phyloP scores from a whole-genome alignment of 352 stramenopile genomes.

The Phytopythium sindhum region DNA sequence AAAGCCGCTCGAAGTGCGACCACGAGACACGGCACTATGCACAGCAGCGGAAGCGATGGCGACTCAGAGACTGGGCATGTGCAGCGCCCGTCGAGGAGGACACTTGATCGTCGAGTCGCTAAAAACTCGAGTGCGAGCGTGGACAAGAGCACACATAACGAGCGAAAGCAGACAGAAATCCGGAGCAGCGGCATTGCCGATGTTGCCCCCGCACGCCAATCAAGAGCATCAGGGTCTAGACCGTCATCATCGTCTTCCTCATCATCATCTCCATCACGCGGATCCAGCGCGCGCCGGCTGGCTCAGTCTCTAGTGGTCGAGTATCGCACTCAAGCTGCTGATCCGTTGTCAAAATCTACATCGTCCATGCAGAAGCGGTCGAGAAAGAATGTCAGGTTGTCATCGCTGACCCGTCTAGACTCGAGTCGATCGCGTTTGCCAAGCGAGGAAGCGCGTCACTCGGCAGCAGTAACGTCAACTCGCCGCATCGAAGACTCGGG shows the following conservation, averaged over 20 bases:
- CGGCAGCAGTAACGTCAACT: background rate
- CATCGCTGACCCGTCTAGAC: background rate
- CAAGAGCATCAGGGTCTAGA: background rate
- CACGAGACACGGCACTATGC: background rate
- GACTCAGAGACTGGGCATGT: background rate
- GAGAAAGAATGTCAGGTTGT: too few relatives aligned
- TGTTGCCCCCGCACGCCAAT: background rate
- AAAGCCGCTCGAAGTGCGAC: too few relatives aligned
- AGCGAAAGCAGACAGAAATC: slow-evolving; percentile 7
- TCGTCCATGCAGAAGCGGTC: slow-evolving; percentile 7
- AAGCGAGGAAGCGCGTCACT: background rate
- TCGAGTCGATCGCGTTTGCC: background rate
- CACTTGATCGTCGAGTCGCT: background rate
- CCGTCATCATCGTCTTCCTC: background rate
- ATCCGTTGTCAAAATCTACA: slow-evolving; percentile 1
- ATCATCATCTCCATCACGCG: slow-evolving; percentile 8
- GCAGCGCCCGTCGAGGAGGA: background rate
- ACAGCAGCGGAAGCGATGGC: background rate
- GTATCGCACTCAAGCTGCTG: background rate
- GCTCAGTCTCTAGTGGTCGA: slow-evolving; percentile 12
- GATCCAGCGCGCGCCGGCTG: slow-evolving; percentile 11
- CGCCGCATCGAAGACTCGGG: background rate
- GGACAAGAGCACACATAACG: background rate
- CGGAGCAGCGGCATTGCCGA: slow-evolving; percentile 8
- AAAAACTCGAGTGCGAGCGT: background rate